Percentiles rank a stretch among this genome's conserved stretches.
These are phyloP conservation scores for Rhizophora apiculata DNA, from an alignment of 345 rosid genomes.

Conservation along the genomic window DNA sequence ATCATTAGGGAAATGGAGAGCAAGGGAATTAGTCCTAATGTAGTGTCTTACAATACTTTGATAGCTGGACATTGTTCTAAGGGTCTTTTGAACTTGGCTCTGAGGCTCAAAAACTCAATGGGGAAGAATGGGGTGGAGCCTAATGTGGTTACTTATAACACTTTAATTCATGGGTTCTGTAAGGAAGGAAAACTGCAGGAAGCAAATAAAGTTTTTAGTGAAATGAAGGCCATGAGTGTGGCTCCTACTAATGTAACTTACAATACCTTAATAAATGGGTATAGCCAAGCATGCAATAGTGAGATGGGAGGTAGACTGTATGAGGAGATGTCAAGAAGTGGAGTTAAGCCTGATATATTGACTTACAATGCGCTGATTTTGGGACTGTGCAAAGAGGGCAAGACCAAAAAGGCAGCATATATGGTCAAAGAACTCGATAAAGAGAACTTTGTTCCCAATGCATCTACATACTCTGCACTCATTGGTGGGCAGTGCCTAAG, in stretches of 20 bases:
- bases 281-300: constrained; percentile 43
- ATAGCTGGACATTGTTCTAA: constrained; percentile 63
- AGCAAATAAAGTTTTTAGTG: constrained; percentile 53
- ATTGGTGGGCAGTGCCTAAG: constrained; percentile 74
- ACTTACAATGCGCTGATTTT: constrained; percentile 76
- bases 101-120: constrained; percentile 61
- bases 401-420: constrained; percentile 87
- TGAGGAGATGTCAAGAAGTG: constrained; percentile 60
- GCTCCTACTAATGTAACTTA: constrained; percentile 61
- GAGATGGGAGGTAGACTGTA: constrained; percentile 60
- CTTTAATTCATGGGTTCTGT: constrained; percentile 65
- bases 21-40: constrained; percentile 48
- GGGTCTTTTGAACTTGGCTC: constrained; percentile 60
- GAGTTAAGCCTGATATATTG: constrained; percentile 59
- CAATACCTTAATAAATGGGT: constrained; percentile 74
- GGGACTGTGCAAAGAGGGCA: constrained; percentile 79
- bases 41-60: constrained; percentile 63
- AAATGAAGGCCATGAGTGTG: constrained; percentile 61
- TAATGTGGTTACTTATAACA: constrained; percentile 63
- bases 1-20: constrained; percentile 52
- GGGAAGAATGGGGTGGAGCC: constrained; percentile 46
- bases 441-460: constrained; percentile 61
- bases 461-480: constrained; percentile 73
- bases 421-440: constrained; percentile 71
- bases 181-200: constrained; percentile 51